phyloP scores from a whole-genome alignment of 2,329 filamentous ascomycete species.

The Pseudogymnoascus sp. region DNA sequence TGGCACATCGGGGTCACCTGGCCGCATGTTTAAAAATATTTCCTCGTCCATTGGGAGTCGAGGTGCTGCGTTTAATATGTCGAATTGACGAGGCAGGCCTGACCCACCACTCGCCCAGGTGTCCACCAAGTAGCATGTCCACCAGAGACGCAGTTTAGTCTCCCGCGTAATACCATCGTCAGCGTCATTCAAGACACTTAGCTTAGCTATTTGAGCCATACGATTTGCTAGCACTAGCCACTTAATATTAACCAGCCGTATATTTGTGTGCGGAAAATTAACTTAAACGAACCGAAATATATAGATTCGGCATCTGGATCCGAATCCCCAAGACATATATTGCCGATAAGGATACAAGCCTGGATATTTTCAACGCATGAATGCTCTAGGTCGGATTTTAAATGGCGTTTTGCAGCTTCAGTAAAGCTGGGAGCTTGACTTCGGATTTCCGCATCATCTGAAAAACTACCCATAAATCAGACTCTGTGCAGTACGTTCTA shows the following conservation, averaged over 20 bases:
- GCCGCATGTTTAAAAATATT: constrained; percentile 21
- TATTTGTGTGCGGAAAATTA: not conserved
- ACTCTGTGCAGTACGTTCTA: too few species aligned
- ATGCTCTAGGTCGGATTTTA: constrained; percentile 23
- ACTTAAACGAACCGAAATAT: constrained; percentile 27
- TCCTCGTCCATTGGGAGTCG: constrained; percentile 30
- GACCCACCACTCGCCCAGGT: constrained; percentile 31
- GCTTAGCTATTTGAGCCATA: constrained; percentile 16
- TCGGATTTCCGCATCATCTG: constrained; percentile 12
- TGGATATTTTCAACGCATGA: constrained; percentile 30
- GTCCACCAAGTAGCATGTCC: constrained; percentile 31
- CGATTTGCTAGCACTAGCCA: constrained; percentile 13
- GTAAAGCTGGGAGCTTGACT: constrained; percentile 13
- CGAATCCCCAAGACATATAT: constrained; percentile 23
- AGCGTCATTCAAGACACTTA: not conserved
- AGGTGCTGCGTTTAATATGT: constrained; percentile 4
- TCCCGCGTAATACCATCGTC: constrained; percentile 23
- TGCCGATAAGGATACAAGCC: constrained; percentile 31
- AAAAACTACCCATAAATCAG: constrained; percentile 13
- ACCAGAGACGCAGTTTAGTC: constrained; percentile 29
- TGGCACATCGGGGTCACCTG: not conserved
- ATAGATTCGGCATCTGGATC: constrained; percentile 27
- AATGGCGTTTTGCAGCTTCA: constrained; percentile 20
- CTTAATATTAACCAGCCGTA: not conserved
- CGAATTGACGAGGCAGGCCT: constrained; percentile 29